Evolutionary conservation across 2,329 filamentous ascomycete species (phyloP).

Genomic region (Cladobotryum mycophilum): DNA sequence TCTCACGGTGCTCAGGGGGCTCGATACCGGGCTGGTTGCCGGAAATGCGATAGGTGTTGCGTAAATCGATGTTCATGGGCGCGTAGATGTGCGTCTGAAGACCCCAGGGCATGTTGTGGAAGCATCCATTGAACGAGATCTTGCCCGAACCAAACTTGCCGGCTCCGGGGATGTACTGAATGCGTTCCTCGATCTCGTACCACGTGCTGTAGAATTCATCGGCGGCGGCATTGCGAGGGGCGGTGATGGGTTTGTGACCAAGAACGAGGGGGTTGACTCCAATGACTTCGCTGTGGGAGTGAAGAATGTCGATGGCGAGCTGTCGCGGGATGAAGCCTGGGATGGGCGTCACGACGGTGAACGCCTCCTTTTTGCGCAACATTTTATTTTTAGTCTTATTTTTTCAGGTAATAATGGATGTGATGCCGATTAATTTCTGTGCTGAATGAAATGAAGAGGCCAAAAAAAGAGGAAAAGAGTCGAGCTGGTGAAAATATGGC

Average conservation of each 20-base stretch:
- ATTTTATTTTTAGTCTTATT: constrained; percentile 31
- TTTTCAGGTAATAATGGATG: not conserved
- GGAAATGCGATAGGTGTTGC: constrained; percentile 61
- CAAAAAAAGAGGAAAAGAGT: too few species aligned
- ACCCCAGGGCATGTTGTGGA: constrained; percentile 67
- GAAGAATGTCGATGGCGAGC: constrained; percentile 65
- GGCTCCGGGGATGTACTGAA: constrained; percentile 61
- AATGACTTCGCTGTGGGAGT: constrained; percentile 65
- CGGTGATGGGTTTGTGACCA: constrained; percentile 55
- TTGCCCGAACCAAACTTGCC: constrained; percentile 58
- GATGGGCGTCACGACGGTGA: constrained; percentile 64
- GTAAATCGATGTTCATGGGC: constrained; percentile 59
- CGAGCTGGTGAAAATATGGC: too few species aligned
- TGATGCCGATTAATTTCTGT: too few species aligned
- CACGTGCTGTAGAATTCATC: constrained; percentile 69
- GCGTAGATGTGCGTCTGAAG: constrained; percentile 67
- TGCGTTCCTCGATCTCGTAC: constrained; percentile 66
- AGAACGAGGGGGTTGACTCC: constrained; percentile 64
- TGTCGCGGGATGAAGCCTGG: constrained; percentile 64
- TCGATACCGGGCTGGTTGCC: constrained; percentile 64
- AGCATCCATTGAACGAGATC: constrained; percentile 64
- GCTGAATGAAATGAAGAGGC: too few species aligned
- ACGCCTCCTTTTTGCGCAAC: constrained; percentile 57
- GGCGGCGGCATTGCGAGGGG: constrained; percentile 59
- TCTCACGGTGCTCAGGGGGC: constrained; percentile 53